A percentile compares a stretch with the other conserved stretches of the same genome.
Conservation (phyloP, 2,329 filamentous ascomycete species). For the Penicillium carneum region DNA sequence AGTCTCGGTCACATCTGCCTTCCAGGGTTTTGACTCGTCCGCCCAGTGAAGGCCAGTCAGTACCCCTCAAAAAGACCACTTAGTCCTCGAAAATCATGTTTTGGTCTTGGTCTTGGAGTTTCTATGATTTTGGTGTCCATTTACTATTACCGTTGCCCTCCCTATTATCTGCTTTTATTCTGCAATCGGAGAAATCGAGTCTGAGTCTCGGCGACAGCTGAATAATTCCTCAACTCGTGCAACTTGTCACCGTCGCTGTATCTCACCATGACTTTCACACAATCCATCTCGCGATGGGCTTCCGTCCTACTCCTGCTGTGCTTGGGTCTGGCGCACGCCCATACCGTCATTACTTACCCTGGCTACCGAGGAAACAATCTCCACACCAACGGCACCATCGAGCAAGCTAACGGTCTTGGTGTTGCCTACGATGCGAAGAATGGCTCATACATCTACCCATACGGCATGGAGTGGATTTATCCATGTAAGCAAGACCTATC, state of each 20-base stretch:
- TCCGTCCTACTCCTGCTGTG: conserved; percentile 46
- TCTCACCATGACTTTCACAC: conserved; percentile 39
- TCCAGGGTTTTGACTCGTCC: conserved; percentile 41
- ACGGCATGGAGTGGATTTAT: conserved; percentile 94
- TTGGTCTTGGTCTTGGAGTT: conserved; percentile 34
- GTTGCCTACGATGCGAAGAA: conserved; percentile 53
- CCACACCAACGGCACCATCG: conserved; percentile 71
- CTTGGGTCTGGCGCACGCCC: conserved; percentile 56
- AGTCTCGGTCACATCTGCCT: conserved; percentile 42
- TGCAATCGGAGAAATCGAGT: conserved; percentile 8
- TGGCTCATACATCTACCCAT: conserved; percentile 68
- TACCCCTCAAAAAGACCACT: conserved; percentile 45
- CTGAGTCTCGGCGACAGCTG: background rate
- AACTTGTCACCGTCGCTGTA: conserved; percentile 17
- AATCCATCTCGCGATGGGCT: conserved; percentile 41
- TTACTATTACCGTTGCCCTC: conserved; percentile 4
- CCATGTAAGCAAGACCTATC: conserved; percentile 71
- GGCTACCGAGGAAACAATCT: conserved; percentile 88
- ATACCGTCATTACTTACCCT: conserved; percentile 85
- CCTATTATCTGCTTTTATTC: conserved; percentile 4
- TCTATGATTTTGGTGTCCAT: conserved; percentile 24
- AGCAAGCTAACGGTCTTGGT: conserved; percentile 55
- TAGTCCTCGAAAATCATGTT: conserved; percentile 35
- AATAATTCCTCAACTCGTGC: conserved; percentile 7
- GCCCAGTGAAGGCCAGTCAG: conserved; percentile 29